Evolutionary conservation across 129 eudicot genomes (phyloP).

Genomic region (Logfia minima): DNA sequence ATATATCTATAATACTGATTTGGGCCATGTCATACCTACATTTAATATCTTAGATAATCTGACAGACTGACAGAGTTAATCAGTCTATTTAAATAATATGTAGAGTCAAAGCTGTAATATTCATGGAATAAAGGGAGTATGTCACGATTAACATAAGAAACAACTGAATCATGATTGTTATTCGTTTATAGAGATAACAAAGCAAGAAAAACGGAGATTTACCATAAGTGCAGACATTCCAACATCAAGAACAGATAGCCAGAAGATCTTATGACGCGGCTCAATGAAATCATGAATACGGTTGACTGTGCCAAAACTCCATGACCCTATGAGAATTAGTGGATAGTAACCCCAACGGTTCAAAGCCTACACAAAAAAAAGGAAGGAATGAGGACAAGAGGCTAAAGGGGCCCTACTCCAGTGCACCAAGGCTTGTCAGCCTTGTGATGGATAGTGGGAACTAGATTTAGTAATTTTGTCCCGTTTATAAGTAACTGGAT

Average conservation of each 20-base stretch:
- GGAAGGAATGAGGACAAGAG: slow-evolving; percentile 1
- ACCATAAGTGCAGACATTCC: slow-evolving; percentile 97
- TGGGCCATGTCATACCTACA: not conserved
- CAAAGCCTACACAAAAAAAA: slow-evolving; percentile 53
- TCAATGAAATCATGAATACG: slow-evolving; percentile 91
- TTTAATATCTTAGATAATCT: not conserved
- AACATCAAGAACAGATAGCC: slow-evolving; percentile 98
- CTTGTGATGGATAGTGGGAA: not conserved
- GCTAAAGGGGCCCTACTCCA: slow-evolving; percentile 5
- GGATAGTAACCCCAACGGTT: slow-evolving; percentile 97
- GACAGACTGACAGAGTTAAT: not conserved
- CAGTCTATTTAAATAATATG: not conserved
- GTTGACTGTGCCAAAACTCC: slow-evolving; percentile 95
- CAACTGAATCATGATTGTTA: slow-evolving; percentile 16
- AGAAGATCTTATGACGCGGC: slow-evolving; percentile 83
- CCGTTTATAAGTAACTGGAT: no score
- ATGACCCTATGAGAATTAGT: slow-evolving; percentile 93
- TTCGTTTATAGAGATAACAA: not conserved
- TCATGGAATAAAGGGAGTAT: not conserved
- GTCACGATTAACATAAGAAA: slow-evolving; percentile 11
- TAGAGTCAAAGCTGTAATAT: not conserved
- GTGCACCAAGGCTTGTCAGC: not conserved
- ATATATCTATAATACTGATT: not conserved
- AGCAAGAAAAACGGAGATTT: slow-evolving; percentile 27
- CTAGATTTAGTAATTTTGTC: not conserved